A percentile compares a stretch with the other conserved stretches of the same genome.
Conservation (phyloP, 495 filamentous ascomycete species). For the Cryomyces antarcticus region DNA sequence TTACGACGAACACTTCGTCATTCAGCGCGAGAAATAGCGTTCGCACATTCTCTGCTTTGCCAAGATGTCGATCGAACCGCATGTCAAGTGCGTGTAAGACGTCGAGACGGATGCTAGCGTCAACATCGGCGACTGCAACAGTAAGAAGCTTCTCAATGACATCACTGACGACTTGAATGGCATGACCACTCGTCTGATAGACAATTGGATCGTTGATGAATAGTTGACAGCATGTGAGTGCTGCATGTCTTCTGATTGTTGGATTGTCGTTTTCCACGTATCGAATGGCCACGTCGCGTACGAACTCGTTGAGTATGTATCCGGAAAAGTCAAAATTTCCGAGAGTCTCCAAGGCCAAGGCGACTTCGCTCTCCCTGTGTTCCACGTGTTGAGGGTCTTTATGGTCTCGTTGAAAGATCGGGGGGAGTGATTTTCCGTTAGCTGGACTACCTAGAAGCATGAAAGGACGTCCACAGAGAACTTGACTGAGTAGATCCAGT, state of each 20-base stretch:
- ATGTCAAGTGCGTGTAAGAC: conserved; percentile 76
- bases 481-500: conserved; percentile 83
- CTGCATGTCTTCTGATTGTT: conserved; percentile 82
- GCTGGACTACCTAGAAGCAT: conserved; percentile 76
- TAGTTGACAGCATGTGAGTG: conserved; percentile 91
- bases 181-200: conserved; percentile 89
- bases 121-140: conserved; percentile 79
- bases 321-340: conserved; percentile 92
- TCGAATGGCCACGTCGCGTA: conserved; percentile 91
- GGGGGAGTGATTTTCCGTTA: conserved; percentile 38
- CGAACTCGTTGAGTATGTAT: conserved; percentile 91
- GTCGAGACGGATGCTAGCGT: conserved; percentile 68
- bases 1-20: conserved; percentile 75
- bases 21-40: conserved; percentile 93
- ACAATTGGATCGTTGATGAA: conserved; percentile 94
- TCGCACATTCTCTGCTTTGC: conserved; percentile 87
- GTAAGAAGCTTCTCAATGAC: conserved; percentile 92
- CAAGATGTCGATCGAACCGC: conserved; percentile 85
- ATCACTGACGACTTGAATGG: conserved; percentile 87
- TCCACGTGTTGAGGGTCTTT: conserved; percentile 50
- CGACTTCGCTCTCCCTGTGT: conserved; percentile 72
- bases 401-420: conserved; percentile 64
- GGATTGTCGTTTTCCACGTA: conserved; percentile 92
- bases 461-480: conserved; percentile 80
- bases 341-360: conserved; percentile 75